phyloP scores from a whole-genome alignment of 2,329 filamentous ascomycete genomes.

The Aspergillus ustus region DNA sequence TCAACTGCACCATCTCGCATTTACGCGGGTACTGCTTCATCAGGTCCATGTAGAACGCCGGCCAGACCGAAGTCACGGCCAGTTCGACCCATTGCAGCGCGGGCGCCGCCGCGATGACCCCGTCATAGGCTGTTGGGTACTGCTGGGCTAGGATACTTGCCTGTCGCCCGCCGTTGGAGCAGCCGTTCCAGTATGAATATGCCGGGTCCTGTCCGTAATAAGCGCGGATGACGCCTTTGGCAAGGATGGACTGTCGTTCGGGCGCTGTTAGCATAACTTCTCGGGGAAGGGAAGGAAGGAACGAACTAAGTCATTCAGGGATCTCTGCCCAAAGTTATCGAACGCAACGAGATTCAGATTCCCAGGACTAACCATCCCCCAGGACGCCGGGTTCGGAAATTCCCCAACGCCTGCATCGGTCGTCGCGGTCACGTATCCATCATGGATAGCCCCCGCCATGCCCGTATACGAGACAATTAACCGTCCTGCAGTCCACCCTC shows the following conservation, averaged over 20 bases:
- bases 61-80: too few relatives aligned
- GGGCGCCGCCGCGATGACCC: neutral
- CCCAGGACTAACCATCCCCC: slow-evolving; percentile 17
- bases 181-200: neutral
- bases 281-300: too few relatives aligned
- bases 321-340: slow-evolving; percentile 4
- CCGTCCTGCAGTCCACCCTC: slow-evolving; percentile 33
- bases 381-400: neutral
- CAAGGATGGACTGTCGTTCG: too few relatives aligned
- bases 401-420: slow-evolving; percentile 21
- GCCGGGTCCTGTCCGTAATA: neutral
- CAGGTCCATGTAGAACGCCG: too few relatives aligned
- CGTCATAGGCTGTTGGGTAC: neutral
- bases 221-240: neutral
- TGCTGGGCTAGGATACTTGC: neutral
- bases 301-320: slow-evolving; percentile 2
- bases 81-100: neutral
- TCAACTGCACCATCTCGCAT: too few relatives aligned
- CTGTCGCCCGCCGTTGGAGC: neutral
- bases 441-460: slow-evolving; percentile 19
- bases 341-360: slow-evolving; percentile 8
- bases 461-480: slow-evolving; percentile 17
- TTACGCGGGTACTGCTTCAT: too few relatives aligned
- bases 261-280: too few relatives aligned
- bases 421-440: slow-evolving; percentile 14